Evolutionary conservation across 805 yeast species (phyloP).

Genomic region (Candida easanensis): DNA sequence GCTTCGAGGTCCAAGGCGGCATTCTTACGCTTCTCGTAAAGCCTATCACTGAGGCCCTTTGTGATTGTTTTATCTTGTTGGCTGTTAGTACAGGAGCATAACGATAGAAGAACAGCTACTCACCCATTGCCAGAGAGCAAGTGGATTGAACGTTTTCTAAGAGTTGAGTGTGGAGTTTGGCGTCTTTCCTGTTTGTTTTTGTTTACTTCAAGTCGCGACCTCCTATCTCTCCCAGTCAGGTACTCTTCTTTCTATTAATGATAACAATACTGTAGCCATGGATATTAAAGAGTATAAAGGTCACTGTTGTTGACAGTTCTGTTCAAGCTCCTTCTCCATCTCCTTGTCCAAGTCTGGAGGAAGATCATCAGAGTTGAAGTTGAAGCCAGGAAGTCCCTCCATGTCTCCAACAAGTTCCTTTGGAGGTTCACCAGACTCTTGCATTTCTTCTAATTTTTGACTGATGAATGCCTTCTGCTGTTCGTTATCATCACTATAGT

Average conservation of each 20-base stretch:
- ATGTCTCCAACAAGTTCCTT: constrained; percentile 62
- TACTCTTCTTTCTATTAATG: no score
- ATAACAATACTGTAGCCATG: no score
- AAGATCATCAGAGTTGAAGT: constrained; percentile 49
- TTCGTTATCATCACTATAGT: constrained; percentile 49
- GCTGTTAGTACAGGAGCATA: constrained; percentile 1
- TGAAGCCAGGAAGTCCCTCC: constrained; percentile 41
- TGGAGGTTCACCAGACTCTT: constrained; percentile 80
- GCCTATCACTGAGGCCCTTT: constrained; percentile 67
- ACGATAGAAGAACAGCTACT: no score
- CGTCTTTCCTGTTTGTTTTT: not conserved
- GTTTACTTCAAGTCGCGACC: not conserved
- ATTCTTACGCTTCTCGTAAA: constrained; percentile 73
- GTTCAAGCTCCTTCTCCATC: constrained; percentile 57
- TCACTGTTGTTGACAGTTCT: constrained; percentile 41
- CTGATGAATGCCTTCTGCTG: constrained; percentile 50
- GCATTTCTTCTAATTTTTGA: constrained; percentile 60
- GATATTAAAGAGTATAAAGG: not conserved
- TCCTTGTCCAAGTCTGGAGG: constrained; percentile 38
- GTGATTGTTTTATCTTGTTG: constrained; percentile 56
- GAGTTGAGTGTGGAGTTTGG: no score
- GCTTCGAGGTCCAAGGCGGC: constrained; percentile 80
- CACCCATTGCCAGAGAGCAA: not conserved
- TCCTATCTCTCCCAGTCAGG: not conserved
- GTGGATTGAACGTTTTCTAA: no score